These are phyloP conservation scores for Tilletiaria anomala DNA, from an alignment of 1,284 basidiomycete species.

Conservation along the genomic window DNA sequence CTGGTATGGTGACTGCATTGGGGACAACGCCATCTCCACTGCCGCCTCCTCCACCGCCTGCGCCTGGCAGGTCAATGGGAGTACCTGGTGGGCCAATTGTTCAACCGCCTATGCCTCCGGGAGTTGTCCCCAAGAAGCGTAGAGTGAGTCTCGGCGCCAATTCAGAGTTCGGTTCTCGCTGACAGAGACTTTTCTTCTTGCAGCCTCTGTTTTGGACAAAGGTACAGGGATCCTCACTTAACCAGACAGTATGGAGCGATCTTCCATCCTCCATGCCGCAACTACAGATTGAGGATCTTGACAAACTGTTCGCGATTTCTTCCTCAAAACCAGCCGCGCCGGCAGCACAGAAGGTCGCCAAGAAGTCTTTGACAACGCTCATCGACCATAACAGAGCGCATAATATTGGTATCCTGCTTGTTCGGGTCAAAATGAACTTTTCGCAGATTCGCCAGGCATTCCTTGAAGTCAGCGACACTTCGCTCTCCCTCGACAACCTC, in stretches of 20 bases:
- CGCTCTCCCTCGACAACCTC: slow-evolving; percentile 18
- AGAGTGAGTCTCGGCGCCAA: slow-evolving; percentile 41
- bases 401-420: slow-evolving; percentile 20
- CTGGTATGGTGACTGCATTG: too few species aligned
- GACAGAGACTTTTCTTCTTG: background rate
- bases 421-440: slow-evolving; percentile 25
- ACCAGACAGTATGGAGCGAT: slow-evolving; percentile 60
- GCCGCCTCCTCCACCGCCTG: too few species aligned
- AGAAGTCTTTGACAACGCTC: slow-evolving; percentile 15
- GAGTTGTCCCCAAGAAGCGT: too few species aligned
- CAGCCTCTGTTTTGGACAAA: slow-evolving; percentile 84
- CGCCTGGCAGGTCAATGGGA: too few species aligned
- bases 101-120: too few species aligned
- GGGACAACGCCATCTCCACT: too few species aligned
- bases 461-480: slow-evolving; percentile 17
- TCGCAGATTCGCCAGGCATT: slow-evolving; percentile 18
- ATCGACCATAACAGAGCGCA: slow-evolving; percentile 19
- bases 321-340: slow-evolving; percentile 10
- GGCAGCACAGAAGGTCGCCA: slow-evolving; percentile 7
- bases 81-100: too few species aligned
- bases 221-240: slow-evolving; percentile 44
- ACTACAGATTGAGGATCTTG: slow-evolving; percentile 52
- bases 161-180: background rate
- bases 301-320: slow-evolving; percentile 58
- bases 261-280: slow-evolving; percentile 41